phyloP scores from a whole-genome alignment of 2,329 filamentous ascomycete genomes.

The Colletotrichum navitas region DNA sequence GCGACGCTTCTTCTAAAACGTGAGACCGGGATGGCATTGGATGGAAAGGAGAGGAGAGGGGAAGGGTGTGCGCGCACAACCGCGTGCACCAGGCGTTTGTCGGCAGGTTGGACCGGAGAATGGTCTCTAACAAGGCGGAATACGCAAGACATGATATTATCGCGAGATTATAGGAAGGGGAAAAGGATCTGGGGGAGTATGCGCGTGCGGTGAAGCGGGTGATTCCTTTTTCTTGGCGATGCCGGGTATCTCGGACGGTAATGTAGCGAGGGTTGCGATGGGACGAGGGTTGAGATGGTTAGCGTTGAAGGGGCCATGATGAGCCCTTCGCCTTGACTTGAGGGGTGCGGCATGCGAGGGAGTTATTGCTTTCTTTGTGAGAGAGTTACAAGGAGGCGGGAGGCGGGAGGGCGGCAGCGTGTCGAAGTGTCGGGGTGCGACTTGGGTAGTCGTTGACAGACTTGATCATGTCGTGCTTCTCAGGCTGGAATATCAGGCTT shows the following conservation, averaged over 20 bases:
- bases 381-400: too few species aligned
- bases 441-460: too few species aligned
- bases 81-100: not conserved
- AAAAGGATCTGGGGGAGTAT: not conserved
- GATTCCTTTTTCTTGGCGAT: not conserved
- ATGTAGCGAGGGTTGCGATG: not conserved
- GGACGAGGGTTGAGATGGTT: not conserved
- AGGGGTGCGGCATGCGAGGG: too few species aligned
- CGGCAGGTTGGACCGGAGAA: not conserved
- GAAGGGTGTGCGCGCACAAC: not conserved
- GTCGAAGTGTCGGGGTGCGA: too few species aligned
- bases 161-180: not conserved
- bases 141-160: not conserved
- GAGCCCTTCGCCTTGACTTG: too few species aligned
- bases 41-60: not conserved
- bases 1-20: conserved; percentile 32
- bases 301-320: not conserved
- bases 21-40: conserved; percentile 19
- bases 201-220: not conserved
- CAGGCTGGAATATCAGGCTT: too few species aligned
- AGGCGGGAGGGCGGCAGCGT: too few species aligned
- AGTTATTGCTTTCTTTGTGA: too few species aligned
- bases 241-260: not conserved
- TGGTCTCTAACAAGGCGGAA: not conserved
- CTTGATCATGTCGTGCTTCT: too few species aligned